Base-by-base conservation (phyloP, 2,329 filamentous ascomycete species). In the Claviceps purpurea region DNA sequence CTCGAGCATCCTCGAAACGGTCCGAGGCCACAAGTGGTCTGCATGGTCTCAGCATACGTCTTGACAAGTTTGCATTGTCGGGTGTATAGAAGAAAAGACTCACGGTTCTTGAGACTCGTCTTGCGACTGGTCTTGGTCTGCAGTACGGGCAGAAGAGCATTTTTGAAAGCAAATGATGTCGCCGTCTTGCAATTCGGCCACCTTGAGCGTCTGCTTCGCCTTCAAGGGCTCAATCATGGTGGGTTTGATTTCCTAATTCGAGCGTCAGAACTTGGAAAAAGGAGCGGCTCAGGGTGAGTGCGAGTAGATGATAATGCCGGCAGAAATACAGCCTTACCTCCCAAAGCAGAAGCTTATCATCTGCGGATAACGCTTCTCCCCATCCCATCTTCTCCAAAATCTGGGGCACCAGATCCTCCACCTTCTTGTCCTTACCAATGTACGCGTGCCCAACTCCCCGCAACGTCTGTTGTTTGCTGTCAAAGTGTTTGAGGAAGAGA, bases 161-260 rank as follows among this genome's bases (percentile, higher is more conserved):
- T 80, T 79, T 65, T 98, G 93, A 70, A 97, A 96, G 64, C 90
- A 95, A 52, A 98, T 82, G 59, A 98, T 95, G 63, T 98, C 93
- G 48, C 93, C 93, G 61, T 98, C 91, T 65, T 97, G 91, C 24
- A 98, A 85, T 66, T 98, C 94, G 1, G 93, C 93, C 54, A 87
- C 83, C 58, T 89, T 87, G 54, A 98, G 76, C 0, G 89, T 89
- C 63, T 89, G 82, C 70, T 95, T 97, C 0, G 84, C 79, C 69
- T 96, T 97, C 73, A 98, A 85, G 6, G 80, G 77, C 64, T 98
- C 94, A 58, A 98, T 95, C 90, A 97, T 97, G 55, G 82, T 87
- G 50, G 90, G 89, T 70, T 97, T 98, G 70, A 98, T 97, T 72
- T 98, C 93, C 76, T 80, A 38, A 45, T 26, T 49, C 40, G 40